Base-by-base conservation (phyloP, 345 rosid species). In the Citropsis articulata region DNA sequence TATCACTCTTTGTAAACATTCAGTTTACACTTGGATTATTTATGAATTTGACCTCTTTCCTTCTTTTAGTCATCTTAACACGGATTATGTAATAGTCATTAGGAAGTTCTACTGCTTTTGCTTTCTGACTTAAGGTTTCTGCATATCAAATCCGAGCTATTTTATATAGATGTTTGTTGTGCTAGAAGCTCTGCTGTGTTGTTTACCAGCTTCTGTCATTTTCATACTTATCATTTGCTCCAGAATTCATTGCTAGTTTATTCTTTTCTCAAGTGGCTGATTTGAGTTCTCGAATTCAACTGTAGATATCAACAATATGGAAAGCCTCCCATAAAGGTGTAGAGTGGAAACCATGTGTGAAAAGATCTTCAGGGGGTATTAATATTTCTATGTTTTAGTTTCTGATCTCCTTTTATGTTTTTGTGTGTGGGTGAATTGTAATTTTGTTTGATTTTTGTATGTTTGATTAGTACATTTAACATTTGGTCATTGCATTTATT, bases 251-350 rank as follows among this genome's bases (percentile, higher is more conserved):
- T 27, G 6, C 66, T 62, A 25, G 33, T 67, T 13, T 36, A 9
- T 56, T 18, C 53, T 5, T 73, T 65, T 24, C 18, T 35, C 28
- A 50, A 50, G 24, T n/a, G 66, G 50, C 78, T 68, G 38, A 64
- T 35, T 78, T 42, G 38, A 71, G 45, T 50, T 77, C 60, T 67
- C 56, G 36, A 69, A 27, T 85, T 78, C 25, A 25, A 35, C 67
- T 83, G 82, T 81, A 96, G 99, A 84, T 97, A 73, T 88, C 89
- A 53, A 93, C 92, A 19, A 88, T 97, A 78, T 97, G 99, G 99
- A 97, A 90, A 88, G 89, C 87, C 81, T 90, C 92, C 16, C 87
- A 90, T 83, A 93, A 87, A 86, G 85, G 90, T 66, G 93, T 91
- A 18, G 92, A 84, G 69, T 97, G 99, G 98, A 90, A 72, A 66